Base-by-base conservation (phyloP, 768 basidiomycete species). In the Pholiota microspora region DNA sequence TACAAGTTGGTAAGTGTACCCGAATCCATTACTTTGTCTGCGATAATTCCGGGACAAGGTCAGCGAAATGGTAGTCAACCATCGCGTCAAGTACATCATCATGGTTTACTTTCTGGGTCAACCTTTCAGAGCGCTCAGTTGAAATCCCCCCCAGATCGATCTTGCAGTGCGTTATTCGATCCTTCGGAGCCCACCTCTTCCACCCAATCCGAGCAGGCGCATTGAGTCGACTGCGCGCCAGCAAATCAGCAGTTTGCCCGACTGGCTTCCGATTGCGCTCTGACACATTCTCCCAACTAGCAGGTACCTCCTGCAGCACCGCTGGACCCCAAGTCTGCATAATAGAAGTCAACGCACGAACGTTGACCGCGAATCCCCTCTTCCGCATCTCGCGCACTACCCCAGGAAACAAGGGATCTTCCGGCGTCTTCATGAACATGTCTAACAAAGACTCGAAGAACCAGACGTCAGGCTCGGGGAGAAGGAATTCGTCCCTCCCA, bases 391-490 rank as follows among this genome's bases (percentile, higher is more conserved):
- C 53, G 8, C 18, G 18, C 53, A 38, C n/a, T 13, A 54, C 7
- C 21, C 27, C 32, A 8, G 45, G 45, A 24, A 46, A 36, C 18
- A 46, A 15, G 1, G 34, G 34, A 12, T 54, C 53, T 9, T 31
- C 45, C 24, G 53, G 53, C 25, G 45, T 46, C 10, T 18, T n/a
- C 45, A 35, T 29, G 32, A 54, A 48, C 7, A 47, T 31, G 7
- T 48, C 32, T 34, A 47, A 18, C 32, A 54, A 3, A 27, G 28
- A 38, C 23, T 54, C 46, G 29, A 54, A 54, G 32, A 54, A 54
- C 45, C 45, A 54, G 5, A n/a, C 7, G 32, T 54, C 53, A 21
- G 53, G 45, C 12, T 29, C 13, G 10, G 53, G 53, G 13, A 36
- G 34, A 6, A 5, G 27, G 8, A 27, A 32, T 24, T 8, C 31